Evolutionary conservation across 2,329 filamentous ascomycete genomes (phyloP).

Genomic region (Graphilbum fragrans): DNA sequence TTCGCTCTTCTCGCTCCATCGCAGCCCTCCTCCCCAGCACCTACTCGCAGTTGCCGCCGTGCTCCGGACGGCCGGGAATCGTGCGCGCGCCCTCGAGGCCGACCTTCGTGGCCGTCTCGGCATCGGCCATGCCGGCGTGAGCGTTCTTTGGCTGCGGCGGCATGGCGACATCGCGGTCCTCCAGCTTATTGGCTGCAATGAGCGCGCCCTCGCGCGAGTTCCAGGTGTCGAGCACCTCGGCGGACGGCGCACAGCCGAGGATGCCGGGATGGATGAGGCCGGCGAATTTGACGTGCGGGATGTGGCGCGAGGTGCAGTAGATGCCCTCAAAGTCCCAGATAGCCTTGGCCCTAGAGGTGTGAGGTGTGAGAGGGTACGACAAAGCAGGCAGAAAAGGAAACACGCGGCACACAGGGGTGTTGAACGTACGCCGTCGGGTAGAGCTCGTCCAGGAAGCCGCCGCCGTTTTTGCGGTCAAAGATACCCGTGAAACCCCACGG

Average conservation of each 20-base stretch:
- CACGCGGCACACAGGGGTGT: not conserved
- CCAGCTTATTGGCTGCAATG: conserved; percentile 53
- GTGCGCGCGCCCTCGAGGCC: conserved; percentile 72
- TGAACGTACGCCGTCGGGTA: conserved; percentile 63
- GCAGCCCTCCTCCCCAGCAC: too few species aligned
- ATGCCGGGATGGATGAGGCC: conserved; percentile 89
- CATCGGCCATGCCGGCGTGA: conserved; percentile 56
- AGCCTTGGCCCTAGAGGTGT: conserved; percentile 33
- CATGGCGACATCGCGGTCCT: conserved; percentile 58
- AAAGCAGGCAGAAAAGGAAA: not conserved
- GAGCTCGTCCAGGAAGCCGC: conserved; percentile 77
- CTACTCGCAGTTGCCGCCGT: conserved; percentile 75
- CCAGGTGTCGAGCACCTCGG: conserved; percentile 68
- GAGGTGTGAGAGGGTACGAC: not conserved
- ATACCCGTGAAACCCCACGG: conserved; percentile 87
- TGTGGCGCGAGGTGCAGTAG: conserved; percentile 73
- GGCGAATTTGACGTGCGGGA: conserved; percentile 76
- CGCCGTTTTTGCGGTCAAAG: conserved; percentile 71
- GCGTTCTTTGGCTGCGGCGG: conserved; percentile 61
- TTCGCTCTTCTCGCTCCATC: not conserved
- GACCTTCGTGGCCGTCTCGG: conserved; percentile 50
- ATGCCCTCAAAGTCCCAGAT: conserved; percentile 48
- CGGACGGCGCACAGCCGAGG: conserved; percentile 74
- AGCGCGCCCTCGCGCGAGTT: conserved; percentile 73
- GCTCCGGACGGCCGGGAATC: conserved; percentile 72